phyloP scores from a whole-genome alignment of 2,329 filamentous ascomycete genomes.

The Periconia digitata region DNA sequence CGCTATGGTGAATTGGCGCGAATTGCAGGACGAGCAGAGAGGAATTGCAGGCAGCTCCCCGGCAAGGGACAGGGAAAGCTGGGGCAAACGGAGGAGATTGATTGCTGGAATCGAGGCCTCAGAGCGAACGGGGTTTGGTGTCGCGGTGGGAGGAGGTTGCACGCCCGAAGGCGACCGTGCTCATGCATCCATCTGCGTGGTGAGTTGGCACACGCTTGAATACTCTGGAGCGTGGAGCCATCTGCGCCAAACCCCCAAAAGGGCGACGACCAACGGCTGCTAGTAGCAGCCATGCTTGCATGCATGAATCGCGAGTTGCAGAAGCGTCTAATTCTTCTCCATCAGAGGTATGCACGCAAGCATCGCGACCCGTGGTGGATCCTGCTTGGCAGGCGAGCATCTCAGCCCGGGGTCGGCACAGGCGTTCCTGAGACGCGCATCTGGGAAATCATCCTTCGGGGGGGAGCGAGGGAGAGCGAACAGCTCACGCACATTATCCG shows the following conservation, averaged over 20 bases:
- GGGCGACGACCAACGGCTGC: constrained; percentile 41
- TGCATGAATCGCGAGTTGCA: constrained; percentile 37
- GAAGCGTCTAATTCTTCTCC: constrained; percentile 23
- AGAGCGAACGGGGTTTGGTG: constrained; percentile 39
- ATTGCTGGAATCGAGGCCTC: constrained; percentile 41
- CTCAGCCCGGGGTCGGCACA: constrained; percentile 17
- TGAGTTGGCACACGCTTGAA: constrained; percentile 43
- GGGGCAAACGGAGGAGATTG: constrained; percentile 26
- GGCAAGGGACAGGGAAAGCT: constrained; percentile 13
- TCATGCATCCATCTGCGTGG: constrained; percentile 35
- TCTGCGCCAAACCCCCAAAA: constrained; percentile 37
- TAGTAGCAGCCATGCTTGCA: constrained; percentile 33
- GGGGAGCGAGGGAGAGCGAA: constrained; percentile 8
- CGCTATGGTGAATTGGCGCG: constrained; percentile 36
- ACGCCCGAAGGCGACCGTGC: constrained; percentile 30
- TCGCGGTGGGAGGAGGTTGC: constrained; percentile 35
- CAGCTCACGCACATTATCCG: constrained; percentile 21
- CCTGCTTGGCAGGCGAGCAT: constrained; percentile 26
- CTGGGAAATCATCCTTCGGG: constrained; percentile 2
- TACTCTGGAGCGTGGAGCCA: constrained; percentile 35
- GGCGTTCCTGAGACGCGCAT: constrained; percentile 20
- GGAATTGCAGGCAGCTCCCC: constrained; percentile 30
- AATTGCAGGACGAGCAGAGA: constrained; percentile 27
- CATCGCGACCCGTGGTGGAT: constrained; percentile 15
- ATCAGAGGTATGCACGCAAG: constrained; percentile 8